Conservation (phyloP, 2,329 filamentous ascomycete species). For the Aspergillus bombycis region DNA sequence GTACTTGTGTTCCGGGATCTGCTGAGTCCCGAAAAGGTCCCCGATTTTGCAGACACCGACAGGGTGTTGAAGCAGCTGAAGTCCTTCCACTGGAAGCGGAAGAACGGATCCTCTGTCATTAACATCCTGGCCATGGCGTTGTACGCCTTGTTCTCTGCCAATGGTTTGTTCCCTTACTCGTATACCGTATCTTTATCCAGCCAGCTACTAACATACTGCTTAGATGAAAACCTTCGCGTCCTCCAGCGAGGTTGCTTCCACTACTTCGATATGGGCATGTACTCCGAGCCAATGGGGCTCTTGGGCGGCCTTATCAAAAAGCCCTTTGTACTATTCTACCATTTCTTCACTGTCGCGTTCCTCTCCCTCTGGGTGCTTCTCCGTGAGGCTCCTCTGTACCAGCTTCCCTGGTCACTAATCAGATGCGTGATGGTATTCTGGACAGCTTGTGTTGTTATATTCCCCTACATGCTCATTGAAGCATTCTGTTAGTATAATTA, state of each 20-base stretch:
- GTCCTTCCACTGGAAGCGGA: conserved; percentile 84
- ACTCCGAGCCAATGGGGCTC: conserved; percentile 78
- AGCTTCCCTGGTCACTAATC: conserved; percentile 66
- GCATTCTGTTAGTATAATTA: conserved; percentile 44
- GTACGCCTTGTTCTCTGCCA: conserved; percentile 86
- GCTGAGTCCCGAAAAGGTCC: conserved; percentile 69
- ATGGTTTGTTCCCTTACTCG: conserved; percentile 50
- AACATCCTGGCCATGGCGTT: conserved; percentile 97
- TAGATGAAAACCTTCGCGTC: conserved; percentile 70
- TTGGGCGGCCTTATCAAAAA: conserved; percentile 79
- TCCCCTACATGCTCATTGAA: conserved; percentile 79
- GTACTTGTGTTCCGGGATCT: conserved; percentile 76
- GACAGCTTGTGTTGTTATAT: conserved; percentile 79
- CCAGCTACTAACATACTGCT: conserved; percentile 10
- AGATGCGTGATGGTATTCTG: conserved; percentile 72
- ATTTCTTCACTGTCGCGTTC: conserved; percentile 94
- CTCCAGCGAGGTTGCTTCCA: conserved; percentile 89
- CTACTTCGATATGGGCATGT: conserved; percentile 79
- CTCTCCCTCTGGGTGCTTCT: conserved; percentile 76
- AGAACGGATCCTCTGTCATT: conserved; percentile 81
- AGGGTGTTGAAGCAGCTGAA: conserved; percentile 70
- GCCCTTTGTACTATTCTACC: conserved; percentile 78
- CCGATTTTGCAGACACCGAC: conserved; percentile 67
- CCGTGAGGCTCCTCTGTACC: conserved; percentile 54
- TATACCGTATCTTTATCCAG: neutral